Percentiles rank a stretch among this genome's conserved stretches.
phyloP scores from a whole-genome alignment of 345 rosid genomes.

The Conringia planisiliqua region DNA sequence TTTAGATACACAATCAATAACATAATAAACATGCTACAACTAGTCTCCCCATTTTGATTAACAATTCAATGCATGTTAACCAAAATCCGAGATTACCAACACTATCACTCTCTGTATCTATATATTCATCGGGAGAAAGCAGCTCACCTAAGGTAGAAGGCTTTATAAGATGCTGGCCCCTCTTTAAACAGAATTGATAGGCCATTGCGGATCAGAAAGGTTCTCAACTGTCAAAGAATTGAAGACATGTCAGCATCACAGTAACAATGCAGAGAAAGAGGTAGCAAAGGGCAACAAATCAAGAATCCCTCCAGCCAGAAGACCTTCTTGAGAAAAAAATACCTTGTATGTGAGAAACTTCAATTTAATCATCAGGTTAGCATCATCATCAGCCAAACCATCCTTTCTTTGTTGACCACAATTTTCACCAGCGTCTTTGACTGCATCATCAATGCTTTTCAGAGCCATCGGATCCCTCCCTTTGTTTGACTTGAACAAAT shows the following conservation, averaged over 20 bases:
- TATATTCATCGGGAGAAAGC: conserved; percentile 4
- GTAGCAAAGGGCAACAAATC: conserved; percentile 5
- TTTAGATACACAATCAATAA: neutral
- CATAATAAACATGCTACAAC: conserved; percentile 5
- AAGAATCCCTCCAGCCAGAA: neutral
- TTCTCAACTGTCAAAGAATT: conserved; percentile 58
- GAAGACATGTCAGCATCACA: conserved; percentile 15
- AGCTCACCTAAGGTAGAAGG: conserved; percentile 65
- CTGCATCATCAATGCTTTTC: conserved; percentile 32
- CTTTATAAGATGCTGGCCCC: conserved; percentile 82
- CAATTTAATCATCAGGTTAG: conserved; percentile 88
- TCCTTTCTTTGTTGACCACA: conserved; percentile 35
- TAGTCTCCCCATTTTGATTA: neutral
- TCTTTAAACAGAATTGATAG: conserved; percentile 76
- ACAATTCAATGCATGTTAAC: conserved; percentile 7
- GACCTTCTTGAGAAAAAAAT: conserved; percentile 5
- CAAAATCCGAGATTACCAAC: conserved; percentile 4
- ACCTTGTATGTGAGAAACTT: conserved; percentile 97
- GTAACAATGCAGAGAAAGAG: conserved; percentile 9
- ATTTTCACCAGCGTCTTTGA: conserved; percentile 43
- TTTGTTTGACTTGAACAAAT: conserved; percentile 74
- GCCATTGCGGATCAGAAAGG: conserved; percentile 95
- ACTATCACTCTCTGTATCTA: neutral
- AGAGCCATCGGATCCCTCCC: conserved; percentile 53
- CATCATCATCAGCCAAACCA: conserved; percentile 79